These are phyloP conservation scores for Chrysanthemum seticuspe DNA, from an alignment of 129 eudicot species.

Conservation along the genomic window DNA sequence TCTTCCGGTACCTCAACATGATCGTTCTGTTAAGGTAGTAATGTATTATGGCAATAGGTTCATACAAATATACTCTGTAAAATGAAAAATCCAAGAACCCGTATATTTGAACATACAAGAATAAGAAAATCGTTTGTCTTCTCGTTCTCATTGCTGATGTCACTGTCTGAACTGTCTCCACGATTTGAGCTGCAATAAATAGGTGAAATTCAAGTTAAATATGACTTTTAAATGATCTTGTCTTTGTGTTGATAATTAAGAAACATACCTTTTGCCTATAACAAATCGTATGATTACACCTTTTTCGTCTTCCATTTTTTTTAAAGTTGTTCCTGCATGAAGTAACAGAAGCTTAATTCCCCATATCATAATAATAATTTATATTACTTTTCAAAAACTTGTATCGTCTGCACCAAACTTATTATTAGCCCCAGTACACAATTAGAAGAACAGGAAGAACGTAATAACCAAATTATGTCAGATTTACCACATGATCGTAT, in stretches of 20 bases:
- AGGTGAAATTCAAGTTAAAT: constrained; percentile 8
- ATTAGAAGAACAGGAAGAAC: too few relatives aligned
- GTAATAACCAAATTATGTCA: neutral
- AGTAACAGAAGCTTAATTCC: constrained; percentile 15
- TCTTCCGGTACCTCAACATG: constrained; percentile 58
- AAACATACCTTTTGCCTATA: constrained; percentile 70
- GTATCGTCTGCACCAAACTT: neutral
- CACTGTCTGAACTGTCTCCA: constrained; percentile 65
- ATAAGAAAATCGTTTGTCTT: constrained; percentile 68
- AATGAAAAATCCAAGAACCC: constrained; percentile 6
- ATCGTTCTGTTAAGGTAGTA: constrained; percentile 52
- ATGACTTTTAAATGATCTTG: constrained; percentile 15
- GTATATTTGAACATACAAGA: constrained; percentile 59
- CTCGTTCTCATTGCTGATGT: constrained; percentile 55
- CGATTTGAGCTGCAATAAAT: constrained; percentile 51
- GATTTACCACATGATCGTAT: neutral
- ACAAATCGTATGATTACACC: constrained; percentile 83
- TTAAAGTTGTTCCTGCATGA: constrained; percentile 54
- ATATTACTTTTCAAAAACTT: constrained; percentile 1
- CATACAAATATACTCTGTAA: neutral
- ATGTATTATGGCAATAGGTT: neutral
- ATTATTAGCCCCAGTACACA: constrained; percentile 1
- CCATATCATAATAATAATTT: neutral
- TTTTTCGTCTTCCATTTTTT: constrained; percentile 66
- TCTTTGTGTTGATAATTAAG: constrained; percentile 14